Evolutionary conservation across 192 early-diverging fungal species (phyloP).

Genomic region (Allomyces macrogynus): DNA sequence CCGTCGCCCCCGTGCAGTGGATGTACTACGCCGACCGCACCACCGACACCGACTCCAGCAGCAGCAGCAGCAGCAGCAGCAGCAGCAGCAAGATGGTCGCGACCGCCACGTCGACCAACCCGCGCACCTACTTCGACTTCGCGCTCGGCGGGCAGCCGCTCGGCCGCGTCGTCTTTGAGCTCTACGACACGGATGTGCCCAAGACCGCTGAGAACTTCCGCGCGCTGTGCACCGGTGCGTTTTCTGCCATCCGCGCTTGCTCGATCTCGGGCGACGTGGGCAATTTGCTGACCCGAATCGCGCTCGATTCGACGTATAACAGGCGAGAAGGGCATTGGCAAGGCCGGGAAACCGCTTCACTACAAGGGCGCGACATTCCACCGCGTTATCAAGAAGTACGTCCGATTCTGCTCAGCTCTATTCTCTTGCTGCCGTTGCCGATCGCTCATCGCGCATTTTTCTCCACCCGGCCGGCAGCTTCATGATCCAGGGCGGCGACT

Average conservation of each 20-base stretch:
- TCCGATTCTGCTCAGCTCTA: neutral
- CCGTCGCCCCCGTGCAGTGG: too few relatives aligned
- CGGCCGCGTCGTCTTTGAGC: conserved; percentile 63
- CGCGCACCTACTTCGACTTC: conserved; percentile 69
- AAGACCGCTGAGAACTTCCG: conserved; percentile 76
- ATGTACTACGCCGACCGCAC: too few relatives aligned
- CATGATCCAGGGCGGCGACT: conserved; percentile 81
- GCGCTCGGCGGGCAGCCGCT: conserved; percentile 51
- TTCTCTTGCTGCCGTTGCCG: neutral
- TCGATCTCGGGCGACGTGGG: neutral
- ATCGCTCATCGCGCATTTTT: neutral
- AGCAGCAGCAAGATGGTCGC: too few relatives aligned
- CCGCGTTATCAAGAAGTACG: conserved; percentile 45
- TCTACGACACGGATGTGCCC: conserved; percentile 55
- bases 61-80: too few relatives aligned
- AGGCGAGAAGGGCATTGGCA: conserved; percentile 36
- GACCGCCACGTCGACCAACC: conserved; percentile 8
- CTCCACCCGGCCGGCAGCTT: conserved; percentile 31
- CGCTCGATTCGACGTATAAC: neutral
- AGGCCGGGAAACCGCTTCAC: conserved; percentile 21
- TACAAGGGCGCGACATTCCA: conserved; percentile 68
- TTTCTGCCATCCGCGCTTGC: neutral
- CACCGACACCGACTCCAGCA: neutral
- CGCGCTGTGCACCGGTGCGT: conserved; percentile 47
- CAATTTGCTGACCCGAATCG: neutral